phyloP scores from a whole-genome alignment of 352 stramenopile genomes.

The Globisporangium emineosum region DNA sequence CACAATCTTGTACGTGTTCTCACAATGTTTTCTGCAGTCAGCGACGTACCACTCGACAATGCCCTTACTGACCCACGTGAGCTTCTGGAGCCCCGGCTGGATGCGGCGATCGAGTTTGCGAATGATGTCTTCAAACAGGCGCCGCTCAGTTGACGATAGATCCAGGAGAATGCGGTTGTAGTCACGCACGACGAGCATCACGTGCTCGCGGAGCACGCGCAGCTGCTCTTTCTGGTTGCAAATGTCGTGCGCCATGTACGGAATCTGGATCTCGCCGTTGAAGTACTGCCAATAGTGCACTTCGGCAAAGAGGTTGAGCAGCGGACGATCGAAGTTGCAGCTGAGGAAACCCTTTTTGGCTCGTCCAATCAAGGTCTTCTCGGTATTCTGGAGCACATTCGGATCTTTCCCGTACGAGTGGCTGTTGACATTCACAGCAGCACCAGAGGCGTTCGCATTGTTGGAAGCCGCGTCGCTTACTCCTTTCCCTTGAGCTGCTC shows the following conservation, averaged over 20 bases:
- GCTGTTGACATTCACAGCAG: slow-evolving; percentile 35
- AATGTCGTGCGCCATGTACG: slow-evolving; percentile 94
- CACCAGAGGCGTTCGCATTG: background rate
- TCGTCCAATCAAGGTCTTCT: slow-evolving; percentile 76
- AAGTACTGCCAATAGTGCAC: slow-evolving; percentile 92
- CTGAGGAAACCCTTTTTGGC: slow-evolving; percentile 87
- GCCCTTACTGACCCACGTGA: slow-evolving; percentile 92
- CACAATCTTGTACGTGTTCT: slow-evolving; percentile 87
- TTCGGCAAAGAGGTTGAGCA: slow-evolving; percentile 92
- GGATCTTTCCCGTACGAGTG: slow-evolving; percentile 36
- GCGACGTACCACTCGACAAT: slow-evolving; percentile 92
- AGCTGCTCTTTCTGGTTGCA: slow-evolving; percentile 93
- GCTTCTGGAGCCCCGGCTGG: slow-evolving; percentile 89
- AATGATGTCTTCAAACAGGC: slow-evolving; percentile 94
- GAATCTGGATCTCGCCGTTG: slow-evolving; percentile 92
- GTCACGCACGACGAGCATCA: slow-evolving; percentile 93
- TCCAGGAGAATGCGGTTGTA: slow-evolving; percentile 96
- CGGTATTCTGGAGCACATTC: slow-evolving; percentile 70
- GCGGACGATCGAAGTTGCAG: slow-evolving; percentile 93
- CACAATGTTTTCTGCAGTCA: slow-evolving; percentile 88
- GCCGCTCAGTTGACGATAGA: slow-evolving; percentile 85
- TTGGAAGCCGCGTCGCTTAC: background rate
- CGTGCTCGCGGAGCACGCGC: slow-evolving; percentile 88
- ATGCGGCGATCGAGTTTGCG: slow-evolving; percentile 92
- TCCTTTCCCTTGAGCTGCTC: slow-evolving; percentile 7